phyloP scores from a whole-genome alignment of 2,329 filamentous ascomycete species.

The Fusarium chuoi region DNA sequence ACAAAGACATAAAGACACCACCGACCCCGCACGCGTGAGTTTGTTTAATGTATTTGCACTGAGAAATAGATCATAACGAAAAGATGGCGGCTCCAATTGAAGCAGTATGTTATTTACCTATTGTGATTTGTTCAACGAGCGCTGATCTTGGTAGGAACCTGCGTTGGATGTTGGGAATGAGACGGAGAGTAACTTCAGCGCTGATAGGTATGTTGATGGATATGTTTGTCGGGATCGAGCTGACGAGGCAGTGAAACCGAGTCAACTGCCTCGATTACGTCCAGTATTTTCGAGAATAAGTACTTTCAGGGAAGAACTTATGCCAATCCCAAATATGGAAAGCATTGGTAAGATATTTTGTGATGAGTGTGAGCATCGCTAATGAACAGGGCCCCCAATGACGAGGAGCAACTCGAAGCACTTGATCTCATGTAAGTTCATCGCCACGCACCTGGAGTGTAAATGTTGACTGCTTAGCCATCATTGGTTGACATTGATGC shows the following conservation, averaged over 20 bases:
- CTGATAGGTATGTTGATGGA: conserved; percentile 3
- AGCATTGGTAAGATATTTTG: conserved; percentile 21
- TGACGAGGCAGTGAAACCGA: conserved; percentile 24
- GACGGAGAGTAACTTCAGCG: conserved; percentile 13
- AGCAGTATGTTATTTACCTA: background rate
- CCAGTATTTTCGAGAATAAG: conserved; percentile 37
- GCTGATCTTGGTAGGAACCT: conserved; percentile 15
- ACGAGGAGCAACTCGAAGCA: conserved; percentile 38
- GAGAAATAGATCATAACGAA: background rate
- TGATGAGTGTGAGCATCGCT: background rate
- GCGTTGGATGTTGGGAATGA: conserved; percentile 7
- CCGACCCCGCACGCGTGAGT: background rate
- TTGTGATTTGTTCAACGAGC: accelerated
- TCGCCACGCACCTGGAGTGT: accelerated
- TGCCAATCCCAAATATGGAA: conserved; percentile 41
- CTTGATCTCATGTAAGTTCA: conserved; percentile 36
- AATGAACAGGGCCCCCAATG: conserved; percentile 34
- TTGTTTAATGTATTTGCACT: no score
- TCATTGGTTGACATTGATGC: conserved; percentile 39
- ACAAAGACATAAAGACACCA: background rate
- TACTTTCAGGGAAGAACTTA: conserved; percentile 38
- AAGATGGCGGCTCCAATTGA: conserved; percentile 23
- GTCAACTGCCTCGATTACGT: conserved; percentile 36
- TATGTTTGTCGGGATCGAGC: accelerated
- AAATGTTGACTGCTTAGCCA: background rate